Evolutionary conservation across 352 stramenopile genomes (phyloP).

Genomic region (Phytophthora brassicae): DNA sequence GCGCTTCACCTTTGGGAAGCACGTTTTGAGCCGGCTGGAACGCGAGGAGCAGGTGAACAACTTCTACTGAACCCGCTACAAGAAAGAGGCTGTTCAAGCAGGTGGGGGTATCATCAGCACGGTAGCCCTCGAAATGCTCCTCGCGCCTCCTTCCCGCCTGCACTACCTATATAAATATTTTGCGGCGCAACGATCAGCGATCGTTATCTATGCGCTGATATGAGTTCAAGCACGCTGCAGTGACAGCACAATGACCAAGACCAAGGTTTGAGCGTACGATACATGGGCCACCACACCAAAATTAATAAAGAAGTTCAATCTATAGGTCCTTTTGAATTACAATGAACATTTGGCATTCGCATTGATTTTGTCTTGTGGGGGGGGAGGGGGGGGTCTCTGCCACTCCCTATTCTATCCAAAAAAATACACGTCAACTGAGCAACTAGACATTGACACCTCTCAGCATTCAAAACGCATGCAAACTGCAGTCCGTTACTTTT

Average conservation of each 20-base stretch:
- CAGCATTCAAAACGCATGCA: too few relatives aligned
- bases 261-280: slow-evolving; percentile 39
- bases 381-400: too few relatives aligned
- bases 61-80: slow-evolving; percentile 35
- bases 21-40: slow-evolving; percentile 81
- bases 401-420: too few relatives aligned
- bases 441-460: too few relatives aligned
- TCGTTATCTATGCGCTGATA: slow-evolving; percentile 21
- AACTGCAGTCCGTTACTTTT: too few relatives aligned
- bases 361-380: too few relatives aligned
- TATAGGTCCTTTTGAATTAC: slow-evolving; percentile 20
- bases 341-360: neutral
- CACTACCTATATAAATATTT: slow-evolving; percentile 53
- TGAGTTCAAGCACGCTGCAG: slow-evolving; percentile 32
- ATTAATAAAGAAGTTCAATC: slow-evolving; percentile 34
- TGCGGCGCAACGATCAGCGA: slow-evolving; percentile 24
- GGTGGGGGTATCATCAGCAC: slow-evolving; percentile 21
- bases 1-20: slow-evolving; percentile 92
- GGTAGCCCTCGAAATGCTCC: slow-evolving; percentile 29
- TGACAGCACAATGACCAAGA: slow-evolving; percentile 27
- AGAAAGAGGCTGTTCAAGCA: slow-evolving; percentile 16
- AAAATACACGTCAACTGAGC: too few relatives aligned
- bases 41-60: slow-evolving; percentile 32
- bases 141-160: slow-evolving; percentile 30
- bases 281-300: slow-evolving; percentile 32